Base-by-base conservation (phyloP, 768 basidiomycete genomes). In the Suillus variegatus region DNA sequence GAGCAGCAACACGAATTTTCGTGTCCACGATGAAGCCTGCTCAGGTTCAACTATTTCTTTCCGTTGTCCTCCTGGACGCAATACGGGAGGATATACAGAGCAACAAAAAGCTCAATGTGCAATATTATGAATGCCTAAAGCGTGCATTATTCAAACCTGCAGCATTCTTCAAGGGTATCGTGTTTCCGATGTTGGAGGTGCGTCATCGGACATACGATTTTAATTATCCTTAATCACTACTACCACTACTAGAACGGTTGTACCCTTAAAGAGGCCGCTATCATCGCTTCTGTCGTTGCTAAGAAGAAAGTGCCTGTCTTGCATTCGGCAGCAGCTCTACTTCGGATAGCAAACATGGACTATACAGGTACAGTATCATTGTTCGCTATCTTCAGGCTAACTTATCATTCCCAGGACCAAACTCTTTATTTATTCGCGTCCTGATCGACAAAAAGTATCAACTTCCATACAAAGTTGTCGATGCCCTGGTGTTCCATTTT, bases 401-500 rank as follows among this genome's bases (percentile, higher is more conserved):
- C 46, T 52, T 12, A 49, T 36, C 12, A 47, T 25, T 25, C 56
- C 52, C 62, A 83, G 95, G 95, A 4, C 92, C 97, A 0, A 97
- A 95, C 69, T 97, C 95, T 13, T 85, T 99, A 25, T 98, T 99
- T 82, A 96, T 99, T 75, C 94, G 97, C 22, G 92, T 99, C 14
- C 82, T 99, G 38, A 82, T 98, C 58, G 97, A 99, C 82, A 99
- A 99, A 79, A 99, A 99, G 76, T 93, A 96, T 74, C 94, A 97
- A 66, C 82, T 99, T 38, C 97, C 97, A 0, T 99, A 95, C 84
- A 97, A 99, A 79, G 97, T 97, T 36, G 88, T 99, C 61, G 97
- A 99, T 74, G 92, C 94, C 3, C 87, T 99, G 65, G 96, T 98
- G 14, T 97, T 97, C 83, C 97, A 99, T 80, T 99, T 97, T 76